Evolutionary conservation across 257 asterid genomes (phyloP).

Genomic region (Gentiana dahurica): DNA sequence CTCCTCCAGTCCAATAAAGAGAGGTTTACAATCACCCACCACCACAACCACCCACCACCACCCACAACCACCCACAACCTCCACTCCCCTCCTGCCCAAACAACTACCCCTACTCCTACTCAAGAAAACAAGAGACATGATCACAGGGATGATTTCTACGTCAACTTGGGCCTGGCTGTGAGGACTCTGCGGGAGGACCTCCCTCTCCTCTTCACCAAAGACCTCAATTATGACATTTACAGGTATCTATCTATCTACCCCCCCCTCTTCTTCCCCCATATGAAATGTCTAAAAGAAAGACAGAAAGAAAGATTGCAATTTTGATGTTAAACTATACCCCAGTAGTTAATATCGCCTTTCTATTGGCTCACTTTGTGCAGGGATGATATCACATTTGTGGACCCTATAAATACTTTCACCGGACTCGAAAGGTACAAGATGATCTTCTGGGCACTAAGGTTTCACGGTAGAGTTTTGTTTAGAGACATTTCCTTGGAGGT

Average conservation of each 20-base stretch:
- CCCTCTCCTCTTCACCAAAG: conserved; percentile 62
- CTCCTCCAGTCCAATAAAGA: conserved; percentile 30
- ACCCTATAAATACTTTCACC: conserved; percentile 66
- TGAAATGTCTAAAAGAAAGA: no score
- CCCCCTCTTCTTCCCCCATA: no score
- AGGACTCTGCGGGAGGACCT: conserved; percentile 86
- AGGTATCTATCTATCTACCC: conserved; percentile 22
- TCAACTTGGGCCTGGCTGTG: conserved; percentile 79
- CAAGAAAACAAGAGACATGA: conserved; percentile 35
- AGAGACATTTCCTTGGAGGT: conserved; percentile 69
- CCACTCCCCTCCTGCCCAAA: conserved; percentile 27
- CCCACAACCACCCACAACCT: conserved; percentile 20
- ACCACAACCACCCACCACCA: background rate
- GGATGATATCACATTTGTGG: conserved; percentile 75
- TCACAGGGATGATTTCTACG: conserved; percentile 49
- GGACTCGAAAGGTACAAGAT: conserved; percentile 69
- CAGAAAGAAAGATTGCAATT: no score
- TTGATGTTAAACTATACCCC: no score
- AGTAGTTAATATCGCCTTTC: background rate
- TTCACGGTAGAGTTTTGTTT: conserved; percentile 71
- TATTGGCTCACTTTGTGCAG: conserved; percentile 24
- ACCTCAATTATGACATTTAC: conserved; percentile 76
- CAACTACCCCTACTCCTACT: conserved; percentile 12
- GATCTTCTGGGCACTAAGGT: conserved; percentile 86
- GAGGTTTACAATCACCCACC: conserved; percentile 26